Base-by-base conservation (phyloP, 2,329 filamentous ascomycete genomes). In the Huntiella omanensis region DNA sequence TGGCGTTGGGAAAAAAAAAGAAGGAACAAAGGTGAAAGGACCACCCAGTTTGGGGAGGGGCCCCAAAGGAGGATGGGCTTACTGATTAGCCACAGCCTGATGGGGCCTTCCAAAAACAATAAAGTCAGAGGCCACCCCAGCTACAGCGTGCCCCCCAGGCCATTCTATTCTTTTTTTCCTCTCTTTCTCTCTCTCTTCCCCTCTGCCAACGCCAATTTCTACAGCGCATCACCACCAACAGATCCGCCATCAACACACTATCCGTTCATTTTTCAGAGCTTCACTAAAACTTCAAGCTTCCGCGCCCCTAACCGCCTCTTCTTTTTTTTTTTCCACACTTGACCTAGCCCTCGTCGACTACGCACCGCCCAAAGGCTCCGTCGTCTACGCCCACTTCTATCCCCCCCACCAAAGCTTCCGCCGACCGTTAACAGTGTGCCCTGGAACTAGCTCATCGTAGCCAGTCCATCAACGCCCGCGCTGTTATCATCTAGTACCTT, bases 1-100 rank as follows among this genome's bases (percentile, higher is more conserved):
- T 28, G 22, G 6, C 8, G 22, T 10, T 28, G 22, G 22, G 8
- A 28, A 28, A 40, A 40, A 15, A 12, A 37, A 44, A 44, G 36
- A 32, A 44, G 34, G 34, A 36, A 19, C 15, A 15, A 22, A 19
- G 15, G 28, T 48, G 40, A 34, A 45, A 42, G 39, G 36, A 44
- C 40, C 22, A 28, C 22, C 22, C 22, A 28, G 22, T 28, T 28
- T 28, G 22, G 22, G 22, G 22, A 6, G 6, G 22, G 22, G 22
- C 22, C 22, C 22, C 22, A 28, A 28, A 28, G 22, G 22, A 28
- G 22, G 22, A 28, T 28, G 22, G 22, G 22, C 38, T 47, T 48
- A 47, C 42, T 45, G 45, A 50, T 45, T 47, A 51, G 45, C 41
- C 45, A 38, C 45, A 39, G 40, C 44, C 45, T 49, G 47, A 46